phyloP scores from a whole-genome alignment of 176 grass and related monocot genomes.

The Bonia amplexicaulis region DNA sequence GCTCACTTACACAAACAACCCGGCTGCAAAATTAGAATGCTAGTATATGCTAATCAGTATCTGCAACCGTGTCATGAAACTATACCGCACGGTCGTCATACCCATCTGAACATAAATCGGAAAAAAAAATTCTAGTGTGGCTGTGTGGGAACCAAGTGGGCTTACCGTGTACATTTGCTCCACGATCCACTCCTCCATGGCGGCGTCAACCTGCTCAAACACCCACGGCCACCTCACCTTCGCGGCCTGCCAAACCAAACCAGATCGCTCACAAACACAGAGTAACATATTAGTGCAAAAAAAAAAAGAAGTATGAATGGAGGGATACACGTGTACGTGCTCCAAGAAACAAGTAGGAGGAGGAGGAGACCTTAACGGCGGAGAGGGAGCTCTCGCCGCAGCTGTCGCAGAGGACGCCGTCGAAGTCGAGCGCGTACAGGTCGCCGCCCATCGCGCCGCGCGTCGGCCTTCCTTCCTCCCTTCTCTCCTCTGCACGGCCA shows the following conservation, averaged over 20 bases:
- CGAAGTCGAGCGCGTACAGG: conserved; percentile 88
- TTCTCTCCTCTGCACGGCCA: background rate
- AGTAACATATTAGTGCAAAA: background rate
- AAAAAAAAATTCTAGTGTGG: background rate
- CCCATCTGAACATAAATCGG: background rate
- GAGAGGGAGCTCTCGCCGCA: conserved; percentile 94
- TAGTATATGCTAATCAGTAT: background rate
- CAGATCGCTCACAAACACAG: background rate
- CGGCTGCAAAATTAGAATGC: background rate
- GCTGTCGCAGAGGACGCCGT: conserved; percentile 92
- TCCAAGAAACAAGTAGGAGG: background rate
- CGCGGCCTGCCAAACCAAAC: conserved; percentile 54
- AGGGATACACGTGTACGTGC: background rate
- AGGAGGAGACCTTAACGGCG: conserved; percentile 58
- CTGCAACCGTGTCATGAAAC: background rate
- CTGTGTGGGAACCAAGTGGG: background rate
- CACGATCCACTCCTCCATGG: conserved; percentile 76
- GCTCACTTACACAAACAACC: background rate
- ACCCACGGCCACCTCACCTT: conserved; percentile 79
- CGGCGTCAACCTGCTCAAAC: conserved; percentile 53
- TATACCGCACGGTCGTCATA: background rate
- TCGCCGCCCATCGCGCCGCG: conserved; percentile 49
- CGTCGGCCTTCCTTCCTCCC: background rate
- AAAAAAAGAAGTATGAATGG: background rate
- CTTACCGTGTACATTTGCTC: conserved; percentile 85